phyloP scores from a whole-genome alignment of 805 yeast genomes.

The Lachancea quebecensis region DNA sequence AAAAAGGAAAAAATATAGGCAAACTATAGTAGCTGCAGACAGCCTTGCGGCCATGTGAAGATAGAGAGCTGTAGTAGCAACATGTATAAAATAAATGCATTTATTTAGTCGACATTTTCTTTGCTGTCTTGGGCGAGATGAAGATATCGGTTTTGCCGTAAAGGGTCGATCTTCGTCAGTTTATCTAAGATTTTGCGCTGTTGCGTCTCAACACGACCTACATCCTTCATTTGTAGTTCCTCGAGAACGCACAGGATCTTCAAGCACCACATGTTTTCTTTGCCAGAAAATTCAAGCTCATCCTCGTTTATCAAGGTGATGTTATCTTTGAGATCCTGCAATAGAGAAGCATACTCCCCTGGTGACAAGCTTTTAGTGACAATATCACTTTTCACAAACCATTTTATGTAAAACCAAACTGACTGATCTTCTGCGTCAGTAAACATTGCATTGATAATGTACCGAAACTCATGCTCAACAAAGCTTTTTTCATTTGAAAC shows the following conservation, averaged over 20 bases:
- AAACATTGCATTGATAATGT: conserved; percentile 75
- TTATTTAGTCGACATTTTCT: too few relatives aligned
- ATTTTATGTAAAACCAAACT: conserved; percentile 80
- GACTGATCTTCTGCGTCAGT: conserved; percentile 94
- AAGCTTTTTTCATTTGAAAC: conserved; percentile 28
- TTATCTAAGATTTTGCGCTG: conserved; percentile 30
- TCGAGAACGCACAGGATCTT: conserved; percentile 49
- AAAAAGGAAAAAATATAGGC: conserved; percentile 4
- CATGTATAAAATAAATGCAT: too few relatives aligned
- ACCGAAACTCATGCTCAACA: conserved; percentile 51
- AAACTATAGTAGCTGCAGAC: not conserved
- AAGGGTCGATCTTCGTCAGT: conserved; percentile 53
- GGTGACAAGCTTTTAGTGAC: conserved; percentile 20
- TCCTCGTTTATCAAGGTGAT: conserved; percentile 61
- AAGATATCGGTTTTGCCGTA: conserved; percentile 53
- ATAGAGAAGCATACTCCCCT: conserved; percentile 33
- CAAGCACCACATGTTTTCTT: conserved; percentile 70
- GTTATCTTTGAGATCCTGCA: conserved; percentile 40
- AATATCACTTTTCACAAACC: conserved; percentile 50
- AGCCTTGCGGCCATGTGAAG: too few relatives aligned
- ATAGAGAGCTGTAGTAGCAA: too few relatives aligned
- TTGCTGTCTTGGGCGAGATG: conserved; percentile 27
- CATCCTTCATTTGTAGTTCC: conserved; percentile 24
- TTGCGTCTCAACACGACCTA: conserved; percentile 27
- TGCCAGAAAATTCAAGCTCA: conserved; percentile 61